Evolutionary conservation across 495 filamentous ascomycete genomes (phyloP).

Genomic region (Neurospora sp.): DNA sequence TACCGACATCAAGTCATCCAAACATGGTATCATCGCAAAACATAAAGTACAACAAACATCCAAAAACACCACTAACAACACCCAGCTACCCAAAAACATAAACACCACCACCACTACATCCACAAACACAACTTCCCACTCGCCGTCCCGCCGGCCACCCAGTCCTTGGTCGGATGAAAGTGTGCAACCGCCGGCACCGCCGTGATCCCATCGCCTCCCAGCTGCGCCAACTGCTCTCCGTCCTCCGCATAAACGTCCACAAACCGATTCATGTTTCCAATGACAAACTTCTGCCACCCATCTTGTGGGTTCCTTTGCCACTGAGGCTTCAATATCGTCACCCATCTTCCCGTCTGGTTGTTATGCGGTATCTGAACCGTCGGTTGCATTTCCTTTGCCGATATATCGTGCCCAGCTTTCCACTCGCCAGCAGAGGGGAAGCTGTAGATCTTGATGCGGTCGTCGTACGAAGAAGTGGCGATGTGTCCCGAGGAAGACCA

Average conservation of each 20-base stretch:
- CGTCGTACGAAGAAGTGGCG: slow-evolving; percentile 88
- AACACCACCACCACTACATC: slow-evolving; percentile 44
- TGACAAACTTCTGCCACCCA: slow-evolving; percentile 73
- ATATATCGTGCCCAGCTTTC: slow-evolving; percentile 49
- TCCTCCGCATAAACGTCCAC: slow-evolving; percentile 75
- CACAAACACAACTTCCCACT: slow-evolving; percentile 90
- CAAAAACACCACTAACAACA: background rate
- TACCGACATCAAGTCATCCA: background rate
- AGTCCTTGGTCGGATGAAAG: slow-evolving; percentile 79
- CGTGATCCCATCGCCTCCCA: slow-evolving; percentile 79
- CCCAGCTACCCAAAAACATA: background rate
- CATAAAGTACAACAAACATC: background rate
- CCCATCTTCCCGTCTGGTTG: slow-evolving; percentile 83
- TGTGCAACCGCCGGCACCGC: slow-evolving; percentile 89
- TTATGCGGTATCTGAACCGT: slow-evolving; percentile 67
- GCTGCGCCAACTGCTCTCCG: slow-evolving; percentile 83
- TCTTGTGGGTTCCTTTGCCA: slow-evolving; percentile 78
- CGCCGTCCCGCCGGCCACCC: slow-evolving; percentile 85
- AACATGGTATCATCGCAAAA: background rate
- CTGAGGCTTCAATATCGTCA: slow-evolving; percentile 74
- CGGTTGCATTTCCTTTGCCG: slow-evolving; percentile 56
- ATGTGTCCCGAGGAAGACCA: slow-evolving; percentile 76
- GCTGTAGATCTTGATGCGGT: slow-evolving; percentile 85
- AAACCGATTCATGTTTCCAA: slow-evolving; percentile 97
- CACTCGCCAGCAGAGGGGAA: slow-evolving; percentile 57